Conservation (phyloP, 2,329 filamentous ascomycete genomes). For the Claviceps quebecensis region DNA sequence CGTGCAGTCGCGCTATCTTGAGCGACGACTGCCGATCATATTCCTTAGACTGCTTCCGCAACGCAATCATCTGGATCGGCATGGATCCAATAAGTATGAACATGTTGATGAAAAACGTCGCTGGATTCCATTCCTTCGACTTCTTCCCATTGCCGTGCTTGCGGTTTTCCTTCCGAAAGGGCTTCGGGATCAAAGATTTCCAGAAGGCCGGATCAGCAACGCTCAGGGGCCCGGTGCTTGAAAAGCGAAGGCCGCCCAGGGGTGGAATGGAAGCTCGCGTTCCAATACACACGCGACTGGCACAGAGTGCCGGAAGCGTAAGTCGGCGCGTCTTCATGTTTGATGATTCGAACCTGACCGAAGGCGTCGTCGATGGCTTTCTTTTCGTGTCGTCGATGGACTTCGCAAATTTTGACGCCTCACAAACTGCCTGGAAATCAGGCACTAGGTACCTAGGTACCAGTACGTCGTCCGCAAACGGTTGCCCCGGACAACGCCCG, state of each 20-base stretch:
- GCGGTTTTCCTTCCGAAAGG: conserved; percentile 34
- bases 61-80: conserved; percentile 78
- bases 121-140: conserved; percentile 61
- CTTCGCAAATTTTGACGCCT: not conserved
- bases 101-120: conserved; percentile 69
- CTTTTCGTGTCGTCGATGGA: not conserved
- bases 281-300: not conserved
- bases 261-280: not conserved
- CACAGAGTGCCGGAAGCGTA: not conserved
- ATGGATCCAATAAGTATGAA: conserved; percentile 86
- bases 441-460: too few species aligned
- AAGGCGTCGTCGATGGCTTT: not conserved
- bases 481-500: conserved; percentile 25
- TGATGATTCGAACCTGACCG: too few species aligned
- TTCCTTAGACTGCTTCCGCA: conserved; percentile 61
- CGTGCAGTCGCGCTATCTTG: conserved; percentile 60
- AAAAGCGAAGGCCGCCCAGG: conserved; percentile 11
- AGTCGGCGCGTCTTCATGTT: conserved; percentile 8
- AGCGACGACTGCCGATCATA: conserved; percentile 66
- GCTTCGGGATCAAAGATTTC: conserved; percentile 55
- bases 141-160: conserved; percentile 24
- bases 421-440: not conserved
- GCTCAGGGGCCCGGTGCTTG: conserved; percentile 30
- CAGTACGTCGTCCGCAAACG: too few species aligned
- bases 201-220: conserved; percentile 49